These are phyloP conservation scores for Lasiosphaeria hispida DNA, from an alignment of 495 filamentous ascomycete genomes.

Conservation along the genomic window DNA sequence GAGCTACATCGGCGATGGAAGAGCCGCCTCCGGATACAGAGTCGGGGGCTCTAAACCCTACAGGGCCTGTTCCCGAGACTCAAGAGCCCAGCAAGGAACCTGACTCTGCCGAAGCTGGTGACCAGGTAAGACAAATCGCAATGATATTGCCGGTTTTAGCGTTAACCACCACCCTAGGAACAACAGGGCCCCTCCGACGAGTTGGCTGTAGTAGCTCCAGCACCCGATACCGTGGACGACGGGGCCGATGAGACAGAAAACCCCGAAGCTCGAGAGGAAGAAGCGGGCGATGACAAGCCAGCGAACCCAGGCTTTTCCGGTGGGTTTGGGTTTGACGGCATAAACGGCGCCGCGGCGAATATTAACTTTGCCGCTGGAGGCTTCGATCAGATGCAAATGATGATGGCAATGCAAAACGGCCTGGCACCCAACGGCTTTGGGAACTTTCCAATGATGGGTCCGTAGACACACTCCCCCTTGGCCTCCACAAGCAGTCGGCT, in stretches of 20 bases:
- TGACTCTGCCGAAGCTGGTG: neutral
- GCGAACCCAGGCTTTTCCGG: conserved; percentile 33
- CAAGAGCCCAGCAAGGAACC: conserved; percentile 19
- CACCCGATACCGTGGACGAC: conserved; percentile 4
- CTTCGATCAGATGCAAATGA: conserved; percentile 71
- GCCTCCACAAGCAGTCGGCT: conserved; percentile 13
- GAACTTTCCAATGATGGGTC: conserved; percentile 83
- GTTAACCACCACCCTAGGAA: conserved; percentile 4
- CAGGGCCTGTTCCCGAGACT: neutral
- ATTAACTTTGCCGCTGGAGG: conserved; percentile 67
- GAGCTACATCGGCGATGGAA: conserved; percentile 4
- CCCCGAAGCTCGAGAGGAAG: conserved; percentile 28
- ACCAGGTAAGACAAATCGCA: neutral
- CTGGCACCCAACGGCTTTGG: conserved; percentile 63
- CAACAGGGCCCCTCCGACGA: neutral
- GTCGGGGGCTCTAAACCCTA: conserved; percentile 5
- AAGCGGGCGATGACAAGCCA: conserved; percentile 32
- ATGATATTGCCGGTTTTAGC: neutral
- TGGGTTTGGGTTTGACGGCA: conserved; percentile 47
- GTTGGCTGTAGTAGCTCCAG: neutral
- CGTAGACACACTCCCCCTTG: conserved; percentile 33
- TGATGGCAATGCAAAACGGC: conserved; percentile 70
- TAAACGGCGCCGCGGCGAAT: conserved; percentile 55
- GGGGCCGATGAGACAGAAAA: conserved; percentile 27
- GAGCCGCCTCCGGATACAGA: conserved; percentile 3